Conservation (phyloP, 768 basidiomycete species). For the Russula abietina region DNA sequence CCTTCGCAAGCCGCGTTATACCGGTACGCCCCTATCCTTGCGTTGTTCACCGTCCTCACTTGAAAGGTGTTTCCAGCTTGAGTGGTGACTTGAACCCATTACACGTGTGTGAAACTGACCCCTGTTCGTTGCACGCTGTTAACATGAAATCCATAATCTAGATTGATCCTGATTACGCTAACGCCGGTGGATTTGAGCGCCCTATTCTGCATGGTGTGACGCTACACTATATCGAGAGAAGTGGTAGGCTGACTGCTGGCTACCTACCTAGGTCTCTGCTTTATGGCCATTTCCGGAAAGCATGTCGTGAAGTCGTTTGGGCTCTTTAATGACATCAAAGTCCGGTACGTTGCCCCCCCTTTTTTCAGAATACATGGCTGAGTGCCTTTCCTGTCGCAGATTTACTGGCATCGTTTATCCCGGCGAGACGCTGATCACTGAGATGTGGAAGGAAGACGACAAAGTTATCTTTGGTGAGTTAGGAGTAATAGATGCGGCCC, state of each 20-base stretch:
- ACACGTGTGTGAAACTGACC: conserved; percentile 48
- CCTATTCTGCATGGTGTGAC: conserved; percentile 69
- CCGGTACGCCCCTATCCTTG: conserved; percentile 44
- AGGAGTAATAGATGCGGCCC: background rate
- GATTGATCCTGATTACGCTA: conserved; percentile 92
- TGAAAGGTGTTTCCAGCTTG: conserved; percentile 43
- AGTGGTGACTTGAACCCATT: conserved; percentile 92
- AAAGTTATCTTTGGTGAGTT: conserved; percentile 87
- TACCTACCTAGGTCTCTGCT: conserved; percentile 59
- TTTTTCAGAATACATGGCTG: background rate
- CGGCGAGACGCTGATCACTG: conserved; percentile 89
- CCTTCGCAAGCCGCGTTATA: conserved; percentile 85
- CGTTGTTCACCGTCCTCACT: background rate
- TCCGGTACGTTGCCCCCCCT: conserved; percentile 48
- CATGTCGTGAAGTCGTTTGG: conserved; percentile 88
- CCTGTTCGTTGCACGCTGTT: background rate
- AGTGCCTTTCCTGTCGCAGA: conserved; percentile 33
- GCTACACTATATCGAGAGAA: background rate
- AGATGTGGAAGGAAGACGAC: conserved; percentile 96
- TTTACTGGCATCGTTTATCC: conserved; percentile 92
- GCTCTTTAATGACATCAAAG: conserved; percentile 88
- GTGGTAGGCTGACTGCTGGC: background rate
- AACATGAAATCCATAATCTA: conserved; percentile 28
- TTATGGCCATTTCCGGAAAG: conserved; percentile 88
- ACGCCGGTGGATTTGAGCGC: conserved; percentile 89